Evolutionary conservation across 2,329 filamentous ascomycete genomes (phyloP).

Genomic region (Paracoccidioides brasiliensis): DNA sequence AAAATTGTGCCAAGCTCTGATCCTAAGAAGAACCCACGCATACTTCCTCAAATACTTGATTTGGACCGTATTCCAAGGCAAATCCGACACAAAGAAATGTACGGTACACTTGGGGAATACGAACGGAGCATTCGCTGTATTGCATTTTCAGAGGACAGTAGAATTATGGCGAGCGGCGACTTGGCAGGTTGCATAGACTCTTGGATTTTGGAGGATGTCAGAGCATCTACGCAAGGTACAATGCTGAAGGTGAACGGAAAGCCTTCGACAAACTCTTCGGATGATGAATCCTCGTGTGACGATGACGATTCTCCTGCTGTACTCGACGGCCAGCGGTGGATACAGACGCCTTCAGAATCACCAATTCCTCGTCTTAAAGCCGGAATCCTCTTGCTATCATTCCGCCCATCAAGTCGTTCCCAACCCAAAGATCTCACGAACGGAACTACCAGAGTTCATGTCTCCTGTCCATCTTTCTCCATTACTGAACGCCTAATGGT

Average conservation of each 20-base stretch:
- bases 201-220: constrained; percentile 57
- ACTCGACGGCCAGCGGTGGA: constrained; percentile 57
- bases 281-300: constrained; percentile 24
- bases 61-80: constrained; percentile 27
- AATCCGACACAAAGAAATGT: constrained; percentile 34
- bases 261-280: constrained; percentile 33
- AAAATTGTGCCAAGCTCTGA: constrained; percentile 32
- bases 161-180: constrained; percentile 65
- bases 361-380: constrained; percentile 56
- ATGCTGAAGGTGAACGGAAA: constrained; percentile 20
- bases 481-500: constrained; percentile 44
- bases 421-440: constrained; percentile 27
- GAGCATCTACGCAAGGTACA: constrained; percentile 31
- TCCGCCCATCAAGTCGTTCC: constrained; percentile 37
- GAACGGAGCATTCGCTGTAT: constrained; percentile 60
- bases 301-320: constrained; percentile 38
- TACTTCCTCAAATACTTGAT: constrained; percentile 32
- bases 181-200: constrained; percentile 76
- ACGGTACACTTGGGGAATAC: constrained; percentile 62
- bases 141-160: constrained; percentile 68
- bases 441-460: constrained; percentile 22
- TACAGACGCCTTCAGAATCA: constrained; percentile 55
- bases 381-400: constrained; percentile 55
- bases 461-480: constrained; percentile 15
- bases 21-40: constrained; percentile 28